These are phyloP conservation scores for Fusarium sp. DNA, from an alignment of 2,329 filamentous ascomycete genomes.

Conservation along the genomic window DNA sequence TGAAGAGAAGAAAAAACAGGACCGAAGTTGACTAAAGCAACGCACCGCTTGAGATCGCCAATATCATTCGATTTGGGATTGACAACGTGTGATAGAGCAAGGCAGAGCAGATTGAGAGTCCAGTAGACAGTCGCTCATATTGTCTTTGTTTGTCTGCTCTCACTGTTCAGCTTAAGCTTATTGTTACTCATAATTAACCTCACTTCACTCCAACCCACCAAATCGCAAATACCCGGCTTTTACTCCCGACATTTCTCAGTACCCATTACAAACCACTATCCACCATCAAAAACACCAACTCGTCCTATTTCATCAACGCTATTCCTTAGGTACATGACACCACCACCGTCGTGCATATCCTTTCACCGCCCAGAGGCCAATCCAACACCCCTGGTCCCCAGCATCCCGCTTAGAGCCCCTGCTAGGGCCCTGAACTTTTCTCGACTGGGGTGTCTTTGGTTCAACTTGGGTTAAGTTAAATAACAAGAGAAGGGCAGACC, in stretches of 20 bases:
- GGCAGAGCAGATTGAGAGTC: not conserved
- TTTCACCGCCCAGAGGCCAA: slow-evolving; percentile 41
- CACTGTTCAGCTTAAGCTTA: not conserved
- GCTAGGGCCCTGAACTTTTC: slow-evolving; percentile 18
- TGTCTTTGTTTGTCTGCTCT: not conserved
- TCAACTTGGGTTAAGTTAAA: slow-evolving; percentile 21
- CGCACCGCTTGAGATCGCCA: slow-evolving; percentile 22
- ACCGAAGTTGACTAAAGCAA: slow-evolving; percentile 1
- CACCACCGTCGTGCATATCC: slow-evolving; percentile 33
- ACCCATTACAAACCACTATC: slow-evolving; percentile 6
- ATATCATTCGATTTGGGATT: slow-evolving; percentile 13
- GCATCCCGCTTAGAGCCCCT: slow-evolving; percentile 31
- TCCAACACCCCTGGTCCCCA: slow-evolving; percentile 16
- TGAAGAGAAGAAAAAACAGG: not conserved
- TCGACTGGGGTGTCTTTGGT: not conserved
- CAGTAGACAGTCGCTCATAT: not conserved
- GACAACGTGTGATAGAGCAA: not conserved
- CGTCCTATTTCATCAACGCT: slow-evolving; percentile 26
- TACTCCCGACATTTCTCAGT: not conserved
- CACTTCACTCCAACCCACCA: not conserved
- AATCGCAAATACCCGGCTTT: slow-evolving; percentile 6
- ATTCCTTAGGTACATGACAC: slow-evolving; percentile 42
- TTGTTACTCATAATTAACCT: not conserved
- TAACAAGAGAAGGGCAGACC: slow-evolving; percentile 39
- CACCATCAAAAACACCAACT: not conserved